These are phyloP conservation scores for Cordyceps cicadae DNA, from an alignment of 2,329 filamentous ascomycete species.

Conservation along the genomic window DNA sequence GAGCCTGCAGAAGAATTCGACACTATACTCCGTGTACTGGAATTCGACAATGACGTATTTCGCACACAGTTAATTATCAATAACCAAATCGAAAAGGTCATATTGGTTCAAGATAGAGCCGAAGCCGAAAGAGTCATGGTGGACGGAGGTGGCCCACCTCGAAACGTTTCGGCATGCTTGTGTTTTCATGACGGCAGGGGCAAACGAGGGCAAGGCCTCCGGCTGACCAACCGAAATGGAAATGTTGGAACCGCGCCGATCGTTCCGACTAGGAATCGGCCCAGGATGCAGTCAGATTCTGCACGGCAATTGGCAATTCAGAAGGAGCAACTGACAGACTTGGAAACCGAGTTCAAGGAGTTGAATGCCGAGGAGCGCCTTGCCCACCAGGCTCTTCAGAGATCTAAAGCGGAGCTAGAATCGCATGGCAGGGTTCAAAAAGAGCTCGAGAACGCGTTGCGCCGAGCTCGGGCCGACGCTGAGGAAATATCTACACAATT, in stretches of 20 bases:
- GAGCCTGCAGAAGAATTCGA: conserved; percentile 67
- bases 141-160: conserved; percentile 44
- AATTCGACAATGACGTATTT: conserved; percentile 72
- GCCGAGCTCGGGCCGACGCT: conserved; percentile 53
- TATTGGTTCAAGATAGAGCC: conserved; percentile 61
- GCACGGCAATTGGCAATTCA: conserved; percentile 54
- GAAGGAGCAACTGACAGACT: conserved; percentile 41
- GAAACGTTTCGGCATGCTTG: conserved; percentile 67
- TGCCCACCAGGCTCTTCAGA: conserved; percentile 39
- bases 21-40: conserved; percentile 72
- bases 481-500: conserved; percentile 47
- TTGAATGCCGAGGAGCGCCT: conserved; percentile 41
- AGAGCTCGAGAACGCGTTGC: conserved; percentile 43
- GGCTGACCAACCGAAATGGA: conserved; percentile 40
- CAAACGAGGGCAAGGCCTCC: conserved; percentile 48
- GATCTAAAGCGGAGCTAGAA: conserved; percentile 36
- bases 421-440: conserved; percentile 32
- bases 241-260: conserved; percentile 34
- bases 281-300: conserved; percentile 75
- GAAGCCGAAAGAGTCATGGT: conserved; percentile 66
- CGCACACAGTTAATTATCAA: conserved; percentile 78
- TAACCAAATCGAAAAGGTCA: conserved; percentile 71
- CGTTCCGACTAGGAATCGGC: conserved; percentile 39
- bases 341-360: conserved; percentile 46
- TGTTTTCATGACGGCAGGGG: conserved; percentile 52